These are phyloP conservation scores for Picea glauca DNA, from an alignment of 75 land plant genomes.

Conservation along the genomic window DNA sequence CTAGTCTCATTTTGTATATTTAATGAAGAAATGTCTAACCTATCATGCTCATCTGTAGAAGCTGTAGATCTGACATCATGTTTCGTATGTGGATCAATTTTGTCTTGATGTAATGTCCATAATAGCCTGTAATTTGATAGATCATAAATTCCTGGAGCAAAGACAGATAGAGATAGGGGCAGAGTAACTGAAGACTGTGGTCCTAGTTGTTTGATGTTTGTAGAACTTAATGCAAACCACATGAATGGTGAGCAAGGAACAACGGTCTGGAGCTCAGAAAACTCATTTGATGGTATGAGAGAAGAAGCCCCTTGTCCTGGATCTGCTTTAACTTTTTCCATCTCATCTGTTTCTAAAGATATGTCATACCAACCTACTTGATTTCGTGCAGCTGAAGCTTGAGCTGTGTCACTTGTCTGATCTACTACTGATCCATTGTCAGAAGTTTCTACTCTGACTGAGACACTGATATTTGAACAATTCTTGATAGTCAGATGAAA, in stretches of 20 bases:
- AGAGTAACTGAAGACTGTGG: conserved; percentile 41
- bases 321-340: conserved; percentile 22
- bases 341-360: conserved; percentile 28
- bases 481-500: conserved; percentile 59
- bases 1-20: conserved; percentile 21
- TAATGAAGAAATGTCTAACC: background rate
- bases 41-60: conserved; percentile 10
- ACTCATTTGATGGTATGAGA: conserved; percentile 17
- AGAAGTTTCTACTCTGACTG: conserved; percentile 45
- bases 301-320: conserved; percentile 8
- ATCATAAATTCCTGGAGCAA: conserved; percentile 88
- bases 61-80: background rate
- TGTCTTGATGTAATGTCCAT: conserved; percentile 46
- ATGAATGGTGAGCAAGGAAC: conserved; percentile 39
- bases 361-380: conserved; percentile 63
- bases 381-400: conserved; percentile 15
- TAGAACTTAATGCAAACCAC: conserved; percentile 75
- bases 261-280: conserved; percentile 14
- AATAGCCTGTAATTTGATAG: conserved; percentile 67
- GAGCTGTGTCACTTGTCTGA: conserved; percentile 16
- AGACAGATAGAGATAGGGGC: conserved; percentile 64
- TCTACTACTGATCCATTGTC: conserved; percentile 19
- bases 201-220: conserved; percentile 32
- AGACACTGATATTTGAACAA: conserved; percentile 36
- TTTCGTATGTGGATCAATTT: background rate